Percentiles rank a stretch among this genome's conserved stretches.
Conservation (phyloP, 768 basidiomycete species). For the Suillus decipiens region DNA sequence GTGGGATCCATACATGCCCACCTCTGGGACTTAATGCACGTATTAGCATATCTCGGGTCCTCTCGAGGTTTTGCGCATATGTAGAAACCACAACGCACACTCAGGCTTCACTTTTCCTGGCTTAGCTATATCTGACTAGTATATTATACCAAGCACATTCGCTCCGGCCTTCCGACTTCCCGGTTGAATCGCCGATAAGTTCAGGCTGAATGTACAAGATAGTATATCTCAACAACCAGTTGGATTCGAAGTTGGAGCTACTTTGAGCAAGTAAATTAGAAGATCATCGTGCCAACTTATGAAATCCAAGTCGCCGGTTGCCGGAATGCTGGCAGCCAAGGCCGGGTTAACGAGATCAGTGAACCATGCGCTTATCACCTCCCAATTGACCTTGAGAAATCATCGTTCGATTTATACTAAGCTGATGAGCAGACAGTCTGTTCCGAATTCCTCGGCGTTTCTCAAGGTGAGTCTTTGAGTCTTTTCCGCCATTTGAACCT, state of each 20-base stretch:
- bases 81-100: background rate
- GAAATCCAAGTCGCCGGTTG: background rate
- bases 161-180: background rate
- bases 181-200: background rate
- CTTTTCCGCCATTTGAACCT: constrained; percentile 4
- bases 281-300: background rate
- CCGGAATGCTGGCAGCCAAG: background rate
- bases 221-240: background rate
- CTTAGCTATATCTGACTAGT: constrained; percentile 6
- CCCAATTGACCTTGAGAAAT: background rate
- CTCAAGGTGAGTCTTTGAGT: constrained; percentile 8
- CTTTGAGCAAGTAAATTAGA: background rate
- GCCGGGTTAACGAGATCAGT: background rate
- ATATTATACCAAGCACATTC: constrained; percentile 5
- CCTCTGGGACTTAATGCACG: background rate
- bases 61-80: background rate
- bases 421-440: background rate
- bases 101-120: background rate
- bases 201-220: background rate
- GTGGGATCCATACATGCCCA: constrained; percentile 4
- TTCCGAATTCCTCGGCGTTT: constrained; percentile 1
- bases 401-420: background rate
- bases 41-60: background rate
- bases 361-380: background rate
- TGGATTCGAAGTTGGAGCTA: background rate